These are phyloP conservation scores for Crithidia bombi DNA, from an alignment of 208 protist species.

Conservation along the genomic window DNA sequence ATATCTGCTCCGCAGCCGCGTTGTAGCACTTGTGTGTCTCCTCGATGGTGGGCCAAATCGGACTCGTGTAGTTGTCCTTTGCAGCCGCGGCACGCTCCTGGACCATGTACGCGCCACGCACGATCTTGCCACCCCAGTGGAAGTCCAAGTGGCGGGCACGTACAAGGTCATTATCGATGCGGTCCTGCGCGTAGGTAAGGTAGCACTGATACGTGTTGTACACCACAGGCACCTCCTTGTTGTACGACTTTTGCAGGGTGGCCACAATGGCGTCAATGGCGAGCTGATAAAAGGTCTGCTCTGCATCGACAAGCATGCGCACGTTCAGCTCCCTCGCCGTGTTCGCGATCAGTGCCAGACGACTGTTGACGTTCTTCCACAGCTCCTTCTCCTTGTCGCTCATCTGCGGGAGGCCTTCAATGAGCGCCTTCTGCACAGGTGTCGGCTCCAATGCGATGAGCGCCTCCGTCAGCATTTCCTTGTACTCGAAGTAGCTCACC, in stretches of 20 bases:
- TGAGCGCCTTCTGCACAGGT: slow-evolving; percentile 59
- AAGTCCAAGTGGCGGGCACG: slow-evolving; percentile 77
- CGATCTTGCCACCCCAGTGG: slow-evolving; percentile 95
- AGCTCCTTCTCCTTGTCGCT: slow-evolving; percentile 77
- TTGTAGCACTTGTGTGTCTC: slow-evolving; percentile 94
- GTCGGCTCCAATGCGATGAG: slow-evolving; percentile 65
- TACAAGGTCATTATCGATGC: slow-evolving; percentile 90
- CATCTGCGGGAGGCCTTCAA: slow-evolving; percentile 68
- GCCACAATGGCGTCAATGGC: slow-evolving; percentile 94
- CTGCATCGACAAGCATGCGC: slow-evolving; percentile 94
- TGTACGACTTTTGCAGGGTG: slow-evolving; percentile 90
- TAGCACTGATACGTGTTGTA: slow-evolving; percentile 99
- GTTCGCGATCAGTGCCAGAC: slow-evolving; percentile 74
- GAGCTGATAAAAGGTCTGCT: slow-evolving; percentile 97
- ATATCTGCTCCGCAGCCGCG: slow-evolving; percentile 57
- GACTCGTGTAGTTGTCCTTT: slow-evolving; percentile 83
- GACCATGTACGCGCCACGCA: slow-evolving; percentile 96
- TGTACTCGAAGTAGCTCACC: slow-evolving; percentile 91
- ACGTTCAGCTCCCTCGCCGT: slow-evolving; percentile 77
- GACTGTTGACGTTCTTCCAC: slow-evolving; percentile 66
- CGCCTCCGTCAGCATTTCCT: slow-evolving; percentile 82
- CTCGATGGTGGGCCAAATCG: slow-evolving; percentile 92
- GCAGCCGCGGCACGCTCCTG: slow-evolving; percentile 82
- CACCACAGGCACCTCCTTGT: slow-evolving; percentile 89
- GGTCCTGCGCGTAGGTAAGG: slow-evolving; percentile 90